Percentiles rank a stretch among this genome's conserved stretches.
These are phyloP conservation scores for Mycena metata DNA, from an alignment of 768 basidiomycete genomes.

Conservation along the genomic window DNA sequence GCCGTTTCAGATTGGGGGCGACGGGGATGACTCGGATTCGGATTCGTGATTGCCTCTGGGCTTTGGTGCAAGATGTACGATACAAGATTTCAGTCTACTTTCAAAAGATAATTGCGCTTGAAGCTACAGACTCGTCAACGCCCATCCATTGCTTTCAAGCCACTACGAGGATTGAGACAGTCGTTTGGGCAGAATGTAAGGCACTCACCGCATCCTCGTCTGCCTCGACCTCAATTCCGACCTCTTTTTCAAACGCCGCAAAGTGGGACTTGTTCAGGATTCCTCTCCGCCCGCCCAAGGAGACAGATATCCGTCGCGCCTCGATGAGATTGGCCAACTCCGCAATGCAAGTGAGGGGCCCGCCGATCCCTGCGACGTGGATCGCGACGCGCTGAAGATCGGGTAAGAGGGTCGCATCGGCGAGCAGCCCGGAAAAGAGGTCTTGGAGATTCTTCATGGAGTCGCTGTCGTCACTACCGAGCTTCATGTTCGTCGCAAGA, in stretches of 20 bases:
- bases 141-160: too few species aligned
- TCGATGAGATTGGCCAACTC: background rate
- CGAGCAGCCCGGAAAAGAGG: background rate
- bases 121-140: too few species aligned
- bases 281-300: background rate
- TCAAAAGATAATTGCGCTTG: too few species aligned
- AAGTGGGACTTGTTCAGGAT: too few species aligned
- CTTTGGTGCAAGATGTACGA: background rate
- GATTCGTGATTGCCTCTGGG: conserved; percentile 27
- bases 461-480: background rate
- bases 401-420: background rate
- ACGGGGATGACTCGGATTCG: conserved; percentile 19
- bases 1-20: conserved; percentile 28
- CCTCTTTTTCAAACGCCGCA: too few species aligned
- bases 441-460: background rate
- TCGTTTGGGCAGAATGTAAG: too few species aligned
- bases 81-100: too few species aligned
- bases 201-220: too few species aligned
- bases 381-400: background rate
- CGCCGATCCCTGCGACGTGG: background rate
- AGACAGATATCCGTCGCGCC: background rate
- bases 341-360: background rate
- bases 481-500: background rate
- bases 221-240: too few species aligned
- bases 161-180: too few species aligned